Evolutionary conservation across 2,329 filamentous ascomycete genomes (phyloP).

Genomic region (Catunica adiposa): DNA sequence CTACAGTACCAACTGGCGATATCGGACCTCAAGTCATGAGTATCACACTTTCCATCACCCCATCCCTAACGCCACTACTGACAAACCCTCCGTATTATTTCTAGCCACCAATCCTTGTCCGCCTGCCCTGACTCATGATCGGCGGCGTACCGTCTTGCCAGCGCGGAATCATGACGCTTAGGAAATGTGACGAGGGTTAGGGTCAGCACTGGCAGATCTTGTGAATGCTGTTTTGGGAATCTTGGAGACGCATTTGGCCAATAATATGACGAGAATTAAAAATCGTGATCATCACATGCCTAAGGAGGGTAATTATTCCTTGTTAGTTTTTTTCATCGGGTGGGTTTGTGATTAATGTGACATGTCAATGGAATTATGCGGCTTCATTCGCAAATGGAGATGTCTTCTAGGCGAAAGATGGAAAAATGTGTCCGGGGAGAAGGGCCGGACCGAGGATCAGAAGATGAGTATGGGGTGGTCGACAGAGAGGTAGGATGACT

Average conservation of each 20-base stretch:
- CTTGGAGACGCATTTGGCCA: background rate
- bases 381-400: background rate
- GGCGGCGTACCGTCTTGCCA: background rate
- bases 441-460: too few relatives aligned
- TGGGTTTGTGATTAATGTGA: background rate
- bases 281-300: background rate
- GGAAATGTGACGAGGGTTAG: background rate
- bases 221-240: background rate
- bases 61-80: background rate
- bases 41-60: background rate
- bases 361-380: background rate
- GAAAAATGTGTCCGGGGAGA: too few relatives aligned
- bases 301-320: background rate
- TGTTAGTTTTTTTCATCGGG: background rate
- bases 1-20: background rate
- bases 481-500: too few relatives aligned
- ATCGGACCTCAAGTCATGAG: slow-evolving; percentile 4
- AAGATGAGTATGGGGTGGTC: too few relatives aligned
- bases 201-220: background rate
- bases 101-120: background rate
- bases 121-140: background rate
- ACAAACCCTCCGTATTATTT: background rate
- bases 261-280: slow-evolving; percentile 7
- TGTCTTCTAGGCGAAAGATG: too few relatives aligned
- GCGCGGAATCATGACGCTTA: background rate